Evolutionary conservation across 1,284 basidiomycete genomes (phyloP).

Genomic region (Heterobasidion irregulare): DNA sequence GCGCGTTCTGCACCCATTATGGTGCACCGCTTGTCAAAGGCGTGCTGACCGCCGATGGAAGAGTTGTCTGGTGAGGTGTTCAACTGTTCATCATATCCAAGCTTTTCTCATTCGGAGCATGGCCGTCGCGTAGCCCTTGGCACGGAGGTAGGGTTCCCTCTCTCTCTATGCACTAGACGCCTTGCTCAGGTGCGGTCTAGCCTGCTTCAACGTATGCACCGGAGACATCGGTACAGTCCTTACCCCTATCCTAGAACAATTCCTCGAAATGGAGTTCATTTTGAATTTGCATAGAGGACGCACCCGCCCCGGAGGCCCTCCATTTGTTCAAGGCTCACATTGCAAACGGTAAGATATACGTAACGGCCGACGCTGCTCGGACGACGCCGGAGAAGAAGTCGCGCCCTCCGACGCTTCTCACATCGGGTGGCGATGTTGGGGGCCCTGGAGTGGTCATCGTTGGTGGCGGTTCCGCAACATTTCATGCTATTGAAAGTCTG

Average conservation of each 20-base stretch:
- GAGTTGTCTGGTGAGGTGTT: slow-evolving; percentile 65
- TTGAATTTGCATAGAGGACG: slow-evolving; percentile 59
- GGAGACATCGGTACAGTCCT: slow-evolving; percentile 60
- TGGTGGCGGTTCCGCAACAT: slow-evolving; percentile 80
- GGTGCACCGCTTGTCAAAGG: slow-evolving; percentile 82
- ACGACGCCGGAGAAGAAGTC: slow-evolving; percentile 67
- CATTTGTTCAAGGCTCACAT: slow-evolving; percentile 75
- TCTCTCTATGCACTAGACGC: background rate
- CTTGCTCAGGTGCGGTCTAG: slow-evolving; percentile 26
- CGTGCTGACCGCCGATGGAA: slow-evolving; percentile 70
- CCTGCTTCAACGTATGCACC: slow-evolving; percentile 83
- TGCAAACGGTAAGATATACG: slow-evolving; percentile 70
- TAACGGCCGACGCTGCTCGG: slow-evolving; percentile 64
- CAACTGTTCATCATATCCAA: background rate
- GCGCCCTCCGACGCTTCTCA: slow-evolving; percentile 46
- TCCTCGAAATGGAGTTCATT: slow-evolving; percentile 11
- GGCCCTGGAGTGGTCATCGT: slow-evolving; percentile 71
- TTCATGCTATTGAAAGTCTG: slow-evolving; percentile 78
- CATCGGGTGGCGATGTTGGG: slow-evolving; percentile 20
- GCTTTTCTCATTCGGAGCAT: slow-evolving; percentile 2
- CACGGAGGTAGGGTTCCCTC: slow-evolving; percentile 59
- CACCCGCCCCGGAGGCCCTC: slow-evolving; percentile 81
- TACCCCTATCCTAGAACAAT: background rate
- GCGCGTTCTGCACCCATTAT: slow-evolving; percentile 86
- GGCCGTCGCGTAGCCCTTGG: slow-evolving; percentile 60